These are phyloP conservation scores for Themeda triandra DNA, from an alignment of 176 grass and related monocot genomes.

Conservation along the genomic window DNA sequence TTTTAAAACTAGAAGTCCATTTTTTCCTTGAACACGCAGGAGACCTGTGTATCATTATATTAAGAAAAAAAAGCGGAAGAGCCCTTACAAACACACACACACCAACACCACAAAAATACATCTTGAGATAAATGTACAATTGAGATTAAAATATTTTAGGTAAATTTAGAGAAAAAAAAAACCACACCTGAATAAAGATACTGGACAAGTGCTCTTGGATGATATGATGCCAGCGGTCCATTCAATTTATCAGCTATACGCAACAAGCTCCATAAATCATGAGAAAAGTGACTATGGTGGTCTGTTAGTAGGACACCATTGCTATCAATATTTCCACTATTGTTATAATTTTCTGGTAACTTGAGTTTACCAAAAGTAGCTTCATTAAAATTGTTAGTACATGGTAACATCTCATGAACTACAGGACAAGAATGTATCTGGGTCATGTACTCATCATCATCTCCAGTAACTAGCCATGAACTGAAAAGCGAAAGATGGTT, in stretches of 20 bases:
- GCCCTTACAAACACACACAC: too few relatives aligned
- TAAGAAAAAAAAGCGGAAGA: too few relatives aligned
- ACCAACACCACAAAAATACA: too few relatives aligned
- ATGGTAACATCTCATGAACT: constrained; percentile 35
- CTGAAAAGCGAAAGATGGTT: constrained; percentile 81
- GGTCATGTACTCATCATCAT: not conserved
- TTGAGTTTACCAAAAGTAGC: constrained; percentile 42
- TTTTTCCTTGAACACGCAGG: too few relatives aligned
- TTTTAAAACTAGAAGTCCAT: too few relatives aligned
- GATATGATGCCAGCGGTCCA: constrained; percentile 61
- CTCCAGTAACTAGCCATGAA: constrained; percentile 52
- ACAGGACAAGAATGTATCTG: constrained; percentile 20
- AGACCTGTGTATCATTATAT: too few relatives aligned
- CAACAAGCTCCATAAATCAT: constrained; percentile 56
- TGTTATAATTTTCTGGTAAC: constrained; percentile 35
- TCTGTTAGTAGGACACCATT: constrained; percentile 18
- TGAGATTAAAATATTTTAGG: not conserved
- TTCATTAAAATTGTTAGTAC: constrained; percentile 36
- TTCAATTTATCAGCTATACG: constrained; percentile 63
- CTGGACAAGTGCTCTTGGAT: constrained; percentile 71
- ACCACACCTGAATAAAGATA: constrained; percentile 87
- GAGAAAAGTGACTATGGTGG: constrained; percentile 33
- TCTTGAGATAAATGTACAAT: not conserved
- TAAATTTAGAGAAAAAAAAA: constrained; percentile 9
- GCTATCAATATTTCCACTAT: constrained; percentile 14